Base-by-base conservation (phyloP, 1,139 yeast species). In the Lodderomyces jiufengensis region DNA sequence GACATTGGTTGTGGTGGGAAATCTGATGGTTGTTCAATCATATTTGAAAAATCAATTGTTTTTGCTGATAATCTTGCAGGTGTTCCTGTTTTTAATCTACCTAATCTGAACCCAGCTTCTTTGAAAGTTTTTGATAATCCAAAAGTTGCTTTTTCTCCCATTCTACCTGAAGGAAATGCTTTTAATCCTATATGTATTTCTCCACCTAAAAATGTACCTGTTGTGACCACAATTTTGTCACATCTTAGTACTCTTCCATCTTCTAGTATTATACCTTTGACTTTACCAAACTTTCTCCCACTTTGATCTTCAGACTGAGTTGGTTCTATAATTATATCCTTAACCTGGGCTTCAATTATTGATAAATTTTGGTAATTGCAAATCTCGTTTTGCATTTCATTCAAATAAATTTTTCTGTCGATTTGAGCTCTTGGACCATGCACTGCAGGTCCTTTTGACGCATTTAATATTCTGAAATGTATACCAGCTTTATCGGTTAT, bases 371-470 rank as follows among this genome's bases (percentile, higher is more conserved):
- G 63, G 59, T 88, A 90, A 39, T 63, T 55, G 32, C 63, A 57
- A 14, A 94, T 69, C 42, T 70, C 81, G 3, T 57, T 49, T 54
- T 86, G 95, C 97, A 92, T 92, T 51, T 85, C 94, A 9, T 58
- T 54, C 50, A 84, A 66, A 55, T 92, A 94, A 3, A 90, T 72
- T 33, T 76, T 66, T 44, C 99, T 67, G 57, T 94, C 98, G 23
- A 94, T 92, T 57, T 94, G 98, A 1, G 97, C 97, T 41, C 99
- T 63, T 5, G 97, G 97, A 0, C 98, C 98, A 85, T 97, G 95
- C 1, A 90, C 98, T 0, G 98, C 98, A 0, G 97, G 87, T 1
- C 99, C 99, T 47, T 87, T 76, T 3, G 95, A 84, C 32, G 83
- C 73, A 57, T 94, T 94, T 42, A 94, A 66, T 41, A 88, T 80